Conservation (phyloP, 2,329 filamentous ascomycete genomes). For the Triangularia verruculosa region DNA sequence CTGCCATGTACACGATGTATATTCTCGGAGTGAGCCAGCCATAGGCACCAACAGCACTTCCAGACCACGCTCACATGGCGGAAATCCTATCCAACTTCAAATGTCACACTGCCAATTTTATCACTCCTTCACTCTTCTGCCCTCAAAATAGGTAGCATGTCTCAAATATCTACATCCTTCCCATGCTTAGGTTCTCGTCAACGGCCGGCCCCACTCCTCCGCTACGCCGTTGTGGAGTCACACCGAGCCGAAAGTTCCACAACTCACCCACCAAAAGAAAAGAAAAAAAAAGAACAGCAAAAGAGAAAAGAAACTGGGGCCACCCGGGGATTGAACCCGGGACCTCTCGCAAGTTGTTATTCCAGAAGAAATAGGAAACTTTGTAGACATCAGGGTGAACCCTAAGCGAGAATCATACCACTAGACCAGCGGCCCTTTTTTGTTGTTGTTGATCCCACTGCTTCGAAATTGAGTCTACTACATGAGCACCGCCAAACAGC, state of each 20-base stretch:
- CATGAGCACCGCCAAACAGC: no score
- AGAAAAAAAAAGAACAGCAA: not conserved
- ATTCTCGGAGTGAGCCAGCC: no score
- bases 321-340: constrained; percentile 42
- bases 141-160: not conserved
- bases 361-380: not conserved
- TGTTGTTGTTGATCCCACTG: not conserved
- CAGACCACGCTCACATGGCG: not conserved
- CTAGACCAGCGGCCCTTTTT: constrained; percentile 46
- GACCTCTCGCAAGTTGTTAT: constrained; percentile 37
- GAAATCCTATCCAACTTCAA: not conserved
- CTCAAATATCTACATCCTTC: not conserved
- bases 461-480: no score
- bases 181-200: not conserved
- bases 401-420: constrained; percentile 67
- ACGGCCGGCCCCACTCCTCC: not conserved
- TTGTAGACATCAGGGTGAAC: constrained; percentile 27
- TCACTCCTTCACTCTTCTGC: not conserved
- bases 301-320: constrained; percentile 16
- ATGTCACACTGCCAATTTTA: not conserved
- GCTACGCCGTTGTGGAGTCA: not conserved
- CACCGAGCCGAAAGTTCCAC: not conserved
- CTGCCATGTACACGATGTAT: no score
- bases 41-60: no score
- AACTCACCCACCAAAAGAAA: no score